These are phyloP conservation scores for Yamadazyma sp. DNA, from an alignment of 1,139 yeast genomes.

Conservation along the genomic window DNA sequence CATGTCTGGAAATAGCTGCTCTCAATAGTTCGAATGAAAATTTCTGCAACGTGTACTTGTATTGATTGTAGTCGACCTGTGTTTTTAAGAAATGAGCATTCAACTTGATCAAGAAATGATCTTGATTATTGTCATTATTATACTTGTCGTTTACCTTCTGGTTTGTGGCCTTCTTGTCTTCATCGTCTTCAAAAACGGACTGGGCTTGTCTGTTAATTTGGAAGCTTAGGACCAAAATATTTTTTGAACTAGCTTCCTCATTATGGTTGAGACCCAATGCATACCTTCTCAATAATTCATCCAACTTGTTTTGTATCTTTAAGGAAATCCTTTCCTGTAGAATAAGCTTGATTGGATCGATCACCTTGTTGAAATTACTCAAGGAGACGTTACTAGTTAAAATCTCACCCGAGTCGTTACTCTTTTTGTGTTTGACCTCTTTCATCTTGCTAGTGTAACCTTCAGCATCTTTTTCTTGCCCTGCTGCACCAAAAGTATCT, in stretches of 20 bases:
- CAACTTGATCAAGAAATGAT: conserved; percentile 69
- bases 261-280: conserved; percentile 78
- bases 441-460: conserved; percentile 85
- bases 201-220: conserved; percentile 65
- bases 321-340: conserved; percentile 64
- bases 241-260: conserved; percentile 55
- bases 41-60: conserved; percentile 62
- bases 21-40: conserved; percentile 79
- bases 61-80: conserved; percentile 50
- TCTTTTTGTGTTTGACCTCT: conserved; percentile 86
- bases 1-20: conserved; percentile 65
- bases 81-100: conserved; percentile 58
- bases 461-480: conserved; percentile 93
- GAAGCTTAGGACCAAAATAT: conserved; percentile 68
- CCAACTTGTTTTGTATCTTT: conserved; percentile 72
- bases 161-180: conserved; percentile 6
- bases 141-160: conserved; percentile 16
- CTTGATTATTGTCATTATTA: conserved; percentile 29
- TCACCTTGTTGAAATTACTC: conserved; percentile 54
- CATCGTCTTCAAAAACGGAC: conserved; percentile 20
- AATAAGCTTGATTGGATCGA: conserved; percentile 70
- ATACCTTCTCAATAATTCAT: conserved; percentile 74
- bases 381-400: conserved; percentile 67
- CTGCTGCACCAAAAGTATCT: conserved; percentile 89
- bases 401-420: conserved; percentile 84